Evolutionary conservation across 768 basidiomycete genomes (phyloP).

Genomic region (Tylopilus intermedius): DNA sequence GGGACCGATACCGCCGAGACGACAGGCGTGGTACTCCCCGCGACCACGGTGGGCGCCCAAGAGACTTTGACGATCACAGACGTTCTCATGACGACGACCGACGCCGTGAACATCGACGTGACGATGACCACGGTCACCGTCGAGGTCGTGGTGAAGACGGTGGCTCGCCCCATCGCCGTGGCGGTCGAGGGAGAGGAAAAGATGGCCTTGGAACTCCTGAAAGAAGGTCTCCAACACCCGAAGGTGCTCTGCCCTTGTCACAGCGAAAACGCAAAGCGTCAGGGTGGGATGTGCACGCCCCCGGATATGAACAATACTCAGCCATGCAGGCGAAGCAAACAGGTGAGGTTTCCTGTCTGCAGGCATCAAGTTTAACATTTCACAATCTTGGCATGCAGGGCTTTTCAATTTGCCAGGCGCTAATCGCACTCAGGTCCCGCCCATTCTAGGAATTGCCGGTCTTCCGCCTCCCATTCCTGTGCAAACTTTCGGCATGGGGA

Average conservation of each 20-base stretch:
- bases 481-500: constrained; percentile 81
- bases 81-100: constrained; percentile 48
- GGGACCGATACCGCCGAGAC: constrained; percentile 40
- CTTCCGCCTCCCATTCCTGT: constrained; percentile 81
- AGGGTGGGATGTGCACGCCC: constrained; percentile 95
- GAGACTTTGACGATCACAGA: constrained; percentile 45
- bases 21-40: constrained; percentile 47
- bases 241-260: constrained; percentile 72
- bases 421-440: constrained; percentile 82
- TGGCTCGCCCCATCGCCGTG: constrained; percentile 34
- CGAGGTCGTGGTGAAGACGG: constrained; percentile 38
- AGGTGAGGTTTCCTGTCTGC: constrained; percentile 43
- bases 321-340: constrained; percentile 99
- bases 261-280: constrained; percentile 87
- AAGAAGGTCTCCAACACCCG: constrained; percentile 85
- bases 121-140: constrained; percentile 33
- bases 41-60: constrained; percentile 42
- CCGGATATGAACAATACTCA: constrained; percentile 91
- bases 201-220: constrained; percentile 65
- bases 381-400: constrained; percentile 43
- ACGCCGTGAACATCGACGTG: constrained; percentile 43
- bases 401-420: constrained; percentile 95
- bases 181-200: constrained; percentile 44
- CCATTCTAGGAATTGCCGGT: constrained; percentile 76
- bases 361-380: constrained; percentile 1